Evolutionary conservation across 2,329 filamentous ascomycete genomes (phyloP).

Genomic region (Beauveria sp.): DNA sequence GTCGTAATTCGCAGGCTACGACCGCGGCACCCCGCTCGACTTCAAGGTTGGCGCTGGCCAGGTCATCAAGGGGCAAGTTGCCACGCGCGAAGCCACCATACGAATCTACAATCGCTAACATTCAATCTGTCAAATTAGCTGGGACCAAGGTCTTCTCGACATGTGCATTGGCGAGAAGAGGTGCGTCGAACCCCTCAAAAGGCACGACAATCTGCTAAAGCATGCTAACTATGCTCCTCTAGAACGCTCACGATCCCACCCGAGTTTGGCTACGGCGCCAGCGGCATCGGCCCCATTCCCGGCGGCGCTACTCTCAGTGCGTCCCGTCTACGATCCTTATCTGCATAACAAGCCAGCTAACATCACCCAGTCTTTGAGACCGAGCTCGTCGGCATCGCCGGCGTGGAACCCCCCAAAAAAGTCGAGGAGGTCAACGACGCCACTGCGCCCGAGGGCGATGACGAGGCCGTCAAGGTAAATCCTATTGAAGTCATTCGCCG

Average conservation of each 20-base stretch:
- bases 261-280: constrained; percentile 71
- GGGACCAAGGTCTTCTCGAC: constrained; percentile 82
- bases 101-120: constrained; percentile 14
- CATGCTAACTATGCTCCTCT: constrained; percentile 14
- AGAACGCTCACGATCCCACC: constrained; percentile 85
- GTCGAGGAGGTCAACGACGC: not conserved
- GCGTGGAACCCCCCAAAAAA: constrained; percentile 38
- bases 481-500: not conserved
- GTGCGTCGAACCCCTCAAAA: constrained; percentile 25
- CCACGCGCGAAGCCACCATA: not conserved
- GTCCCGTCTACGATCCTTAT: constrained; percentile 17
- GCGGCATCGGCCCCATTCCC: constrained; percentile 74
- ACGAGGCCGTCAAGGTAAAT: constrained; percentile 7
- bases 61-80: constrained; percentile 77
- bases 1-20: constrained; percentile 47
- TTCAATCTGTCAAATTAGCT: constrained; percentile 38
- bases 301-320: constrained; percentile 67
- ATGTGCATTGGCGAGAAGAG: constrained; percentile 96
- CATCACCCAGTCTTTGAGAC: constrained; percentile 70
- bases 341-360: constrained; percentile 13
- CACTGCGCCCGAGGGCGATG: not conserved
- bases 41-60: constrained; percentile 74
- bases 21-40: constrained; percentile 64
- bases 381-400: constrained; percentile 76
- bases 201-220: not conserved